Conservation (phyloP, 2,329 filamentous ascomycete genomes). For the Acephala macrosclerotiorum region DNA sequence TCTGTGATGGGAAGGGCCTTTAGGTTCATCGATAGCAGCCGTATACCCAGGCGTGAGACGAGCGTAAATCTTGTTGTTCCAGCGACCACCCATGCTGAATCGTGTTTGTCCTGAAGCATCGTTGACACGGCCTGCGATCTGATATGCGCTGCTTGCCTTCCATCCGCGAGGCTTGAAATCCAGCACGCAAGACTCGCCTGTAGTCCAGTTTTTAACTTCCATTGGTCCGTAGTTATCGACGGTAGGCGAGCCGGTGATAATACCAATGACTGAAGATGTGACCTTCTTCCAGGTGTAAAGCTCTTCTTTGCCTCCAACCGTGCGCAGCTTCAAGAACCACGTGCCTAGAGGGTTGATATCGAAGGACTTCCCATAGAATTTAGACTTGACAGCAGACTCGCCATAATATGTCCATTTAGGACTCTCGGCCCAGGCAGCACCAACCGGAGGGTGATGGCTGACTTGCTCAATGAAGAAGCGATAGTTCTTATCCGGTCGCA, state of each 20-base stretch:
- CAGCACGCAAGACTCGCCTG: conserved; percentile 85
- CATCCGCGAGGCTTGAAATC: conserved; percentile 97
- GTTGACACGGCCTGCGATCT: conserved; percentile 85
- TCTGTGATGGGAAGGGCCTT: conserved; percentile 46
- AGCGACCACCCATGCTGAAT: conserved; percentile 90
- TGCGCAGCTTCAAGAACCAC: conserved; percentile 91
- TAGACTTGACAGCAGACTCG: conserved; percentile 93
- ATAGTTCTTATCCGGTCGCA: conserved; percentile 93
- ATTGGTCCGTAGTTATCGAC: conserved; percentile 99
- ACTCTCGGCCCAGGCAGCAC: conserved; percentile 91
- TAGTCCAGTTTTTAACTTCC: conserved; percentile 98
- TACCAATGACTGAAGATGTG: conserved; percentile 95
- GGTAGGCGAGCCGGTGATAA: conserved; percentile 94
- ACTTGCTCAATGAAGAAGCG: conserved; percentile 99
- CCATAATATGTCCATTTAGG: conserved; percentile 98
- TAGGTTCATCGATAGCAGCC: conserved; percentile 68
- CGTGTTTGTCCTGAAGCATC: conserved; percentile 81
- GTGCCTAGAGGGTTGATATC: conserved; percentile 96
- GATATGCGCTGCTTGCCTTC: conserved; percentile 92
- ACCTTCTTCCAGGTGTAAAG: conserved; percentile 99
- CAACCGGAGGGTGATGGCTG: conserved; percentile 94
- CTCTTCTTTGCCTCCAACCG: conserved; percentile 80
- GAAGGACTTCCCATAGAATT: conserved; percentile 97
- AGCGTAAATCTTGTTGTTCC: conserved; percentile 98
- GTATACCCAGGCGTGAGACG: conserved; percentile 92